Base-by-base conservation (phyloP, 176 grass and related monocot genomes). In the Eleusine coracana region DNA sequence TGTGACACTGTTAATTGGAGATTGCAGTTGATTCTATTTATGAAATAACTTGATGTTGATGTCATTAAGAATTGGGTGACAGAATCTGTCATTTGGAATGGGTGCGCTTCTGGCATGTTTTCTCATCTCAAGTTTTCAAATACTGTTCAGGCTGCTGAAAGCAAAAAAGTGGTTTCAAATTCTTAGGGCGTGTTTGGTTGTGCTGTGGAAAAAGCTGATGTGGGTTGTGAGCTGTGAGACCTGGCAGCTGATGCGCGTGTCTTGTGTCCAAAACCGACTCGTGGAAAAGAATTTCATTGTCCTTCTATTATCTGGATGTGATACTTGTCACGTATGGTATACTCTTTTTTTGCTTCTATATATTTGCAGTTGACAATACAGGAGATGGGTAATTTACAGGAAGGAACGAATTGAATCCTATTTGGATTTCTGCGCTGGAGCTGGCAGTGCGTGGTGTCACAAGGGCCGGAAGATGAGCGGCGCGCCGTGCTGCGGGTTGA, bases 401-500 rank as follows among this genome's bases (percentile, higher is more conserved):
- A 86, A 89, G 78, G 78, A 86, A 86, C 77, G 11, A 86, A 86
- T 78, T 67, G 88, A 86, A 82, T 89, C 79, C 88, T 60, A 73
- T 65, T 66, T 29, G 70, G 63, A 80, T 80, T 64, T 45, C 50
- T 60, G 34, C 46, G 25, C 13, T 27, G 76, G 76, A 50, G 63
- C 58, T 74, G 71, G 11, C 7, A 7, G 44, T 20, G 71, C 44
- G 60, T 9, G 77, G 56, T 8, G 7, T 73, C 84, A 79, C 68
- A 90, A 64, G 15, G 89, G 85, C 31, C 83, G 85, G 87, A 99
- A 99, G 77, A 99, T 86, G 27, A 99, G 85, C 49, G 96, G 96
- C 5, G 96, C 96, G 28, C 96, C 93, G 49, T 94, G 84, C 90
- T 99, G 93, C 9, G 96, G 91, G 66, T 87, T 78, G 41, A 96